phyloP scores from a whole-genome alignment of 2,329 filamentous ascomycete species.

The Fusarium gaditjirri region DNA sequence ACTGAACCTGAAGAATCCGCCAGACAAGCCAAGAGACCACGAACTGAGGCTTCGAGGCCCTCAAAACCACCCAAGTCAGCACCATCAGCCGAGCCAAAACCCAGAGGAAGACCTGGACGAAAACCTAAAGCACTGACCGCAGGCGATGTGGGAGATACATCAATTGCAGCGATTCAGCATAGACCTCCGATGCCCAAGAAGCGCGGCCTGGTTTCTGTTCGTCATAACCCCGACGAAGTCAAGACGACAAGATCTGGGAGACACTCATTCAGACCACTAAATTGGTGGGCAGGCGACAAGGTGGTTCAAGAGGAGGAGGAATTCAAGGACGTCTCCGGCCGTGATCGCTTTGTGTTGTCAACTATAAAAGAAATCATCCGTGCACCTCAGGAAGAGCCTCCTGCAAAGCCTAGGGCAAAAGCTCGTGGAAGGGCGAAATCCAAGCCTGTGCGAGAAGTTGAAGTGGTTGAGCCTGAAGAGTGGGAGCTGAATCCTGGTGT shows the following conservation, averaged over 20 bases:
- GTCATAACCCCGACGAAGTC: constrained; percentile 61
- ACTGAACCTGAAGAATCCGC: constrained; percentile 40
- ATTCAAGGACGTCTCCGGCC: constrained; percentile 56
- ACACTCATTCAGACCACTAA: constrained; percentile 79
- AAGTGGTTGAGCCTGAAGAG: constrained; percentile 68
- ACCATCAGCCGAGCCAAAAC: constrained; percentile 38
- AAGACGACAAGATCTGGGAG: constrained; percentile 79
- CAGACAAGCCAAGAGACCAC: constrained; percentile 43
- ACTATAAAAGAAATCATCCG: constrained; percentile 82
- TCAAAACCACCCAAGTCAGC: constrained; percentile 36
- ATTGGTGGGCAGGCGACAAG: constrained; percentile 88
- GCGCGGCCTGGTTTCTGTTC: constrained; percentile 64
- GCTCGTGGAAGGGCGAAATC: constrained; percentile 47
- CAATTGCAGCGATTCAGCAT: constrained; percentile 60
- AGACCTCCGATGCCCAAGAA: constrained; percentile 66
- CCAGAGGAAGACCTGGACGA: constrained; percentile 39
- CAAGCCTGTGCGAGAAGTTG: constrained; percentile 55
- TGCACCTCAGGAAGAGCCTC: constrained; percentile 67
- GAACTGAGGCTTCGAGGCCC: constrained; percentile 39
- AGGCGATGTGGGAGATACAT: constrained; percentile 57
- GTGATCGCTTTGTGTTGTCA: constrained; percentile 67
- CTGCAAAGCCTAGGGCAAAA: constrained; percentile 42
- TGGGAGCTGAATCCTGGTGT: constrained; percentile 78
- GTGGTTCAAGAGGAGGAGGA: constrained; percentile 75
- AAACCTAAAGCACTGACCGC: constrained; percentile 37